Conservation (phyloP, 202 grass and related monocot species). For the Panicum hallii region DNA sequence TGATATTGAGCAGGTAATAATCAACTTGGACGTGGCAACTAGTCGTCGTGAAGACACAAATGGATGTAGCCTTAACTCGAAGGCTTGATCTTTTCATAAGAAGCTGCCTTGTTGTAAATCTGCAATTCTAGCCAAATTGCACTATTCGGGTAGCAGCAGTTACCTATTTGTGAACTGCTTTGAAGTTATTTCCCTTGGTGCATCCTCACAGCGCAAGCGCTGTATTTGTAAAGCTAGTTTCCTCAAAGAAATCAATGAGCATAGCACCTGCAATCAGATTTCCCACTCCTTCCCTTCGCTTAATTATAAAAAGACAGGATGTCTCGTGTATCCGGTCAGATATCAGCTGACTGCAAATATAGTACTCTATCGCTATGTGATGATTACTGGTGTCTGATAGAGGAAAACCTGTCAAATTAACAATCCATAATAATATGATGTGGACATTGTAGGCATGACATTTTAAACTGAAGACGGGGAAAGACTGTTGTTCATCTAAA, state of each 20-base stretch:
- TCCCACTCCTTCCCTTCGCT: too few species aligned
- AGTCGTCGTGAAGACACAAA: not conserved
- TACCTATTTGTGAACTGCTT: not conserved
- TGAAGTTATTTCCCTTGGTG: not conserved
- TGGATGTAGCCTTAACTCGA: not conserved
- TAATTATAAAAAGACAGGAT: not conserved
- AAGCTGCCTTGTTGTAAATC: not conserved
- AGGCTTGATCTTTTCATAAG: not conserved
- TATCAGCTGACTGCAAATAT: not conserved
- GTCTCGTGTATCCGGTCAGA: not conserved
- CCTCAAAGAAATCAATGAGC: not conserved
- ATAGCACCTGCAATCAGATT: not conserved
- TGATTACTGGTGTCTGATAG: not conserved
- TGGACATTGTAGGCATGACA: not conserved
- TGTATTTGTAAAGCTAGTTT: conserved; percentile 14
- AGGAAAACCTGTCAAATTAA: not conserved
- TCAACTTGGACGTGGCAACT: conserved; percentile 15
- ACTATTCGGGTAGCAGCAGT: not conserved
- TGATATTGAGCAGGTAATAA: conserved; percentile 54
- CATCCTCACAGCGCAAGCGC: not conserved
- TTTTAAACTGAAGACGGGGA: not conserved
- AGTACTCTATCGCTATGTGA: not conserved
- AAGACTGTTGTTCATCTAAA: not conserved
- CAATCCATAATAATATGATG: not conserved
- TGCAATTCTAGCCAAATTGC: not conserved